Conservation (phyloP, 192 early-diverging fungal genomes). For the Coemansia guatemalensis region DNA sequence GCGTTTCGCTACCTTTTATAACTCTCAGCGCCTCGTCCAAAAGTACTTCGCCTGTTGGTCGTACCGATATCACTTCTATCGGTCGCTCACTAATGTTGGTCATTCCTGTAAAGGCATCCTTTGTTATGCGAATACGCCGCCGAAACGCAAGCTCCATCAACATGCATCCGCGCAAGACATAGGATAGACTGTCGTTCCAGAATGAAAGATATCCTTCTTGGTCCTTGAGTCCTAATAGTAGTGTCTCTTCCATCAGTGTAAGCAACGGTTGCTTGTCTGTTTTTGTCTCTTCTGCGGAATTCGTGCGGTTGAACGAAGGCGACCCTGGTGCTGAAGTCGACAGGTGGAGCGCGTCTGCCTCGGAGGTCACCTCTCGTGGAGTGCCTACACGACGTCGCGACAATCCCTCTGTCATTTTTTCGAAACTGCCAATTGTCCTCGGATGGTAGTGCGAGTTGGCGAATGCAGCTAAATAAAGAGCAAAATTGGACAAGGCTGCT, state of each 20-base stretch:
- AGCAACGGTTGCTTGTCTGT: slow-evolving; percentile 62
- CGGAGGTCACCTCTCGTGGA: slow-evolving; percentile 26
- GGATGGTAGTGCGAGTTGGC: too few species aligned
- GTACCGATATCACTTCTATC: slow-evolving; percentile 80
- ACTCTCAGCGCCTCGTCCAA: slow-evolving; percentile 91
- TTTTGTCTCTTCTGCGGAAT: slow-evolving; percentile 18
- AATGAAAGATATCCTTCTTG: slow-evolving; percentile 92
- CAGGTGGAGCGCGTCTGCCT: slow-evolving; percentile 1
- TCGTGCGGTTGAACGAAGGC: not conserved
- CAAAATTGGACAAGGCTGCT: too few species aligned
- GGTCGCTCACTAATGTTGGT: slow-evolving; percentile 75
- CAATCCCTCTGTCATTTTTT: slow-evolving; percentile 44
- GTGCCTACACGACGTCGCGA: slow-evolving; percentile 47
- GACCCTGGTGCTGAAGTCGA: not conserved
- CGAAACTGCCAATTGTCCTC: too few species aligned
- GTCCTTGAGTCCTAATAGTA: slow-evolving; percentile 94
- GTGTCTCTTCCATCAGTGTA: slow-evolving; percentile 95
- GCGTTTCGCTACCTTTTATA: slow-evolving; percentile 83
- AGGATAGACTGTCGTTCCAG: slow-evolving; percentile 99
- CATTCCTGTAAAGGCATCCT: slow-evolving; percentile 69
- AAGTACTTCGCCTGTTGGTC: slow-evolving; percentile 89
- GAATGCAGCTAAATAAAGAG: too few species aligned
- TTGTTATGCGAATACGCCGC: slow-evolving; percentile 81
- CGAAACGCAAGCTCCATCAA: slow-evolving; percentile 95
- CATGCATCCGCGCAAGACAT: slow-evolving; percentile 92